Percentiles rank a stretch among this genome's conserved stretches.
Evolutionary conservation across 163 green algal genomes (phyloP).

Genomic region (Scenedesmus sp.): DNA sequence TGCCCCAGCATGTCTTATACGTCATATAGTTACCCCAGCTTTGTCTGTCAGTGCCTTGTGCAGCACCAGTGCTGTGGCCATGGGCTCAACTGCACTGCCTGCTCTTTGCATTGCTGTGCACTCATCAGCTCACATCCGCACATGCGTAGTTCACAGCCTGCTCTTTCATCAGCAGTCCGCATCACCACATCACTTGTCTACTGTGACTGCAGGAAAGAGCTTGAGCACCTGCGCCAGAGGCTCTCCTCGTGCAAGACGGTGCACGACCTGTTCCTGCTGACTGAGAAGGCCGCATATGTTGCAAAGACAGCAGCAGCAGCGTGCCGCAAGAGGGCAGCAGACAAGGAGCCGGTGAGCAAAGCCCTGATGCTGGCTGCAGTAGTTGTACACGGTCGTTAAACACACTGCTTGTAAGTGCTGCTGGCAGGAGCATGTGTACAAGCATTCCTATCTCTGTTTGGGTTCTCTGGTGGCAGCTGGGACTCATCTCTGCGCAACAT

Average conservation of each 20-base stretch:
- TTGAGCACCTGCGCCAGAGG: not conserved
- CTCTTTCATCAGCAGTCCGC: not conserved
- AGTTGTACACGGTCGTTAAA: not conserved
- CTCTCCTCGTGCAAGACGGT: constrained; percentile 20
- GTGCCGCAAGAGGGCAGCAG: not conserved
- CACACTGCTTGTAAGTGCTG: not conserved
- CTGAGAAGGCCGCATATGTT: not conserved
- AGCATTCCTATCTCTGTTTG: not conserved
- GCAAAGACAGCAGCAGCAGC: constrained; percentile 33
- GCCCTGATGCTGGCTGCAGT: not conserved
- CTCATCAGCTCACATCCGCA: not conserved
- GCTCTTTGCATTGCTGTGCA: too few relatives aligned
- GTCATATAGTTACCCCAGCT: not conserved
- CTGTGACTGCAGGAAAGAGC: constrained; percentile 6
- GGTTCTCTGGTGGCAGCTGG: not conserved
- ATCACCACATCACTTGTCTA: not conserved
- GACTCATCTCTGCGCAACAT: not conserved
- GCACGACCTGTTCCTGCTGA: constrained; percentile 20
- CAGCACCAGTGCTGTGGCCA: not conserved
- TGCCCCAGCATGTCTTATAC: not conserved
- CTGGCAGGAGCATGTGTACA: not conserved
- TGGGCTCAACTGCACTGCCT: too few relatives aligned
- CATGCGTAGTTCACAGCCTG: not conserved
- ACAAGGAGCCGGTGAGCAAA: not conserved
- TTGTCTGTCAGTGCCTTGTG: not conserved